Evolutionary conservation across 257 asterid genomes (phyloP).

Genomic region (Solanum bukasovii): DNA sequence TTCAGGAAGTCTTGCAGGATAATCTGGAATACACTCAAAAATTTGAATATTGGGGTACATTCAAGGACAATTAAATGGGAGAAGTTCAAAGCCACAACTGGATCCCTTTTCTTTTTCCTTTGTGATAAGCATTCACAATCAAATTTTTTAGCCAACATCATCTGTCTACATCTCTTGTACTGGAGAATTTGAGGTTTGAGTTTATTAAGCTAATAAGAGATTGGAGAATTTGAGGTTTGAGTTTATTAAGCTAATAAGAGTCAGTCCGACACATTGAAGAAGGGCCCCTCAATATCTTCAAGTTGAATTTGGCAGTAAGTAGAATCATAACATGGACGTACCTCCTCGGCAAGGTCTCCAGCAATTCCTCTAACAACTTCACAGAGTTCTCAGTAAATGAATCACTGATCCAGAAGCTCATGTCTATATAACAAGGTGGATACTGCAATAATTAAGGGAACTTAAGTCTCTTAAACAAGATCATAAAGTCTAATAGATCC

Average conservation of each 20-base stretch:
- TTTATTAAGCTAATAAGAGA: neutral
- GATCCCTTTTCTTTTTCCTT: neutral
- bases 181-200: neutral
- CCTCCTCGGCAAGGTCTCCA: slow-evolving; percentile 92
- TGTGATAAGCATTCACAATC: neutral
- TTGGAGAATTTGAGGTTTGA: neutral
- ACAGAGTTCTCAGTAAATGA: slow-evolving; percentile 75
- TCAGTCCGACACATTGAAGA: neutral
- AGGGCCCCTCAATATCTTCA: neutral
- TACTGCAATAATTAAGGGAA: slow-evolving; percentile 31
- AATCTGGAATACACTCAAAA: neutral
- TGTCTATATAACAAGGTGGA: slow-evolving; percentile 88
- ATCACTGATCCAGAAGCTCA: slow-evolving; percentile 86
- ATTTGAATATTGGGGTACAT: neutral
- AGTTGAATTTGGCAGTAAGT: neutral
- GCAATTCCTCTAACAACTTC: slow-evolving; percentile 80
- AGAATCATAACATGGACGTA: slow-evolving; percentile 12
- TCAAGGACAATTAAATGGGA: neutral
- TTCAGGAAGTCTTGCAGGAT: neutral
- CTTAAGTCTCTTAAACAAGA: neutral
- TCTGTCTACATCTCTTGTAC: neutral
- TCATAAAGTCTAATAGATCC: neutral
- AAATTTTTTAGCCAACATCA: neutral
- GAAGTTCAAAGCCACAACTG: neutral
- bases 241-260: neutral